Conservation (phyloP, 2,329 filamentous ascomycete genomes). For the Aureobasidium leucospermi region DNA sequence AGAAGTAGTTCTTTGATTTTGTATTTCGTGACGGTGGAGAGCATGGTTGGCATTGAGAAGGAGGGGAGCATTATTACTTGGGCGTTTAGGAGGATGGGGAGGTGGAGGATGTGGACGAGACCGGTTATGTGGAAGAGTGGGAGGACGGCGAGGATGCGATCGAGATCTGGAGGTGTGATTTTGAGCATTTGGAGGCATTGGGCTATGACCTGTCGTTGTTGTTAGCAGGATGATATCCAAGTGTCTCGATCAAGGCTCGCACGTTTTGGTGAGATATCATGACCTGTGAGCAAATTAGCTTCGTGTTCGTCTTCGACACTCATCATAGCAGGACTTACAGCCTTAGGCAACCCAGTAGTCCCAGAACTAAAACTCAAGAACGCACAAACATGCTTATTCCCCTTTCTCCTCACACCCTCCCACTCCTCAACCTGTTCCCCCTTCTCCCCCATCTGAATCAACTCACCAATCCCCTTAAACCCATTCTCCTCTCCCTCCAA, state of each 20-base stretch:
- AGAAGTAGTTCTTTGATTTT: conserved; percentile 50
- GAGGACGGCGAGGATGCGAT: conserved; percentile 49
- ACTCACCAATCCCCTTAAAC: conserved; percentile 41
- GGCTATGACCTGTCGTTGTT: conserved; percentile 31
- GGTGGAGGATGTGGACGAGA: conserved; percentile 55
- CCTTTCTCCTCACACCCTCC: conserved; percentile 45
- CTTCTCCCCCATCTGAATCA: conserved; percentile 37
- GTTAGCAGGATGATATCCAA: no score
- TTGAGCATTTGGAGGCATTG: conserved; percentile 55
- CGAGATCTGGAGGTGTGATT: conserved; percentile 43
- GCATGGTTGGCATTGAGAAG: conserved; percentile 56
- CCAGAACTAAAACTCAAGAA: conserved; percentile 46
- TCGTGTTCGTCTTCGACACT: neutral
- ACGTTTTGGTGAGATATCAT: conserved; percentile 50
- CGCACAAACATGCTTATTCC: conserved; percentile 49
- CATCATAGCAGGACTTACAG: conserved; percentile 23
- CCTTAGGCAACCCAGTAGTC: conserved; percentile 45
- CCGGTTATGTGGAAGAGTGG: conserved; percentile 59
- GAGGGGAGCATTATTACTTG: conserved; percentile 57
- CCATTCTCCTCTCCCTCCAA: conserved; percentile 48
- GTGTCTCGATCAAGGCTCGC: neutral
- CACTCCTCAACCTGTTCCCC: conserved; percentile 41
- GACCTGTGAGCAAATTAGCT: conserved; percentile 25
- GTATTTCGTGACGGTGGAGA: conserved; percentile 46
- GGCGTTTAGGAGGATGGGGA: conserved; percentile 57